These are phyloP conservation scores for Boletellus sp. DNA, from an alignment of 768 basidiomycete species.

Conservation along the genomic window DNA sequence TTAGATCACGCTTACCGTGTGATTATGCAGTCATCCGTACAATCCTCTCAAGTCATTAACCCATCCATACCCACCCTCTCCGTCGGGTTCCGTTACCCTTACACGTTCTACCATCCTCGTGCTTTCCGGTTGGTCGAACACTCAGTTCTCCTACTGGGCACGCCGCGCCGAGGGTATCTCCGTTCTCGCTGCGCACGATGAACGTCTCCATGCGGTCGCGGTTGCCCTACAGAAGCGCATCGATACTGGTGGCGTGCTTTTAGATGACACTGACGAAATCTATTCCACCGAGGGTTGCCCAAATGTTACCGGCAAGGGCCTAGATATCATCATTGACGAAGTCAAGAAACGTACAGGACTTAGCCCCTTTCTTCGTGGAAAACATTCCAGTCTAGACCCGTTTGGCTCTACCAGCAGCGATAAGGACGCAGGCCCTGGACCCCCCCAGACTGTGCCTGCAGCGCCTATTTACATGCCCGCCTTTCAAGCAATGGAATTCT, in stretches of 20 bases:
- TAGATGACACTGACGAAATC: conserved; percentile 25
- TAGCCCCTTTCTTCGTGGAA: conserved; percentile 48
- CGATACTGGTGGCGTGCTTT: conserved; percentile 30
- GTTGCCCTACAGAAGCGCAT: conserved; percentile 41
- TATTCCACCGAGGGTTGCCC: conserved; percentile 34
- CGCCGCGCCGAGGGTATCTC: conserved; percentile 48
- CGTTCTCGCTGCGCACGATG: conserved; percentile 41
- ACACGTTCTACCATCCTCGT: conserved; percentile 46
- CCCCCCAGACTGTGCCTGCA: conserved; percentile 18
- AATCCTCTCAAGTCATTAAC: conserved; percentile 48
- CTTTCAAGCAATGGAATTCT: conserved; percentile 38
- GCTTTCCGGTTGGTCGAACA: conserved; percentile 52
- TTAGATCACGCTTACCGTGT: conserved; percentile 22
- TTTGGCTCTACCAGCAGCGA: conserved; percentile 41
- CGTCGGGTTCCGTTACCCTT: conserved; percentile 42
- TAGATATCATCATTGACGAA: conserved; percentile 46
- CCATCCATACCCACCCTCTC: conserved; percentile 37
- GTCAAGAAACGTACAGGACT: conserved; percentile 47
- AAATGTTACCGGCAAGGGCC: conserved; percentile 46
- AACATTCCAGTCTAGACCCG: conserved; percentile 48
- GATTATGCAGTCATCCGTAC: conserved; percentile 44
- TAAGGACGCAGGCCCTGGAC: conserved; percentile 31
- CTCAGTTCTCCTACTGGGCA: conserved; percentile 54
- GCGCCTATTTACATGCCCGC: conserved; percentile 40
- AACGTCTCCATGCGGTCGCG: conserved; percentile 39